These are phyloP conservation scores for Melampsora americana DNA, from an alignment of 1,284 basidiomycete species.

Conservation along the genomic window DNA sequence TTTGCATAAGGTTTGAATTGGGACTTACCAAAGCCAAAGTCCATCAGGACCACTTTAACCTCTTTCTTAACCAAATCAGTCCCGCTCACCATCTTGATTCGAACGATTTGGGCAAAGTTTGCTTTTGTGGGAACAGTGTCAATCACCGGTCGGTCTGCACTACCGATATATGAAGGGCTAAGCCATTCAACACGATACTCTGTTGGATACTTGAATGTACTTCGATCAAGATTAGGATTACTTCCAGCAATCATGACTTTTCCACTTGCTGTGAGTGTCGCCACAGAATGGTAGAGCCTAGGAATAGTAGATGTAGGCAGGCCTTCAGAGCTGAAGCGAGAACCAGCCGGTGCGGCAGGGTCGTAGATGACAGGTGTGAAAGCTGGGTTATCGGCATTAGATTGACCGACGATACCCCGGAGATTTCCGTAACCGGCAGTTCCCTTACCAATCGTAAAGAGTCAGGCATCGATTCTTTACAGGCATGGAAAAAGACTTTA, in stretches of 20 bases:
- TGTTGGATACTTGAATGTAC: constrained; percentile 66
- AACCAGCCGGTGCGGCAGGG: constrained; percentile 62
- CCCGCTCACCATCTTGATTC: neutral
- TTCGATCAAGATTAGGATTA: constrained; percentile 75
- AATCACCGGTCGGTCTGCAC: constrained; percentile 16
- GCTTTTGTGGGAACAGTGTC: constrained; percentile 1
- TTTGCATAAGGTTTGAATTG: neutral
- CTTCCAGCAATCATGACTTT: constrained; percentile 68
- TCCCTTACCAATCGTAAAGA: too few species aligned
- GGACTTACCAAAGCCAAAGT: constrained; percentile 31
- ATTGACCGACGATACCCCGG: constrained; percentile 64
- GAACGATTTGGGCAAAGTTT: constrained; percentile 7
- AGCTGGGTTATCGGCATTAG: constrained; percentile 74
- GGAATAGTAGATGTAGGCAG: constrained; percentile 70
- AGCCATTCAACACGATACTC: constrained; percentile 78
- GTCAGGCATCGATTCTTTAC: neutral
- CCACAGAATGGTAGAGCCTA: constrained; percentile 68
- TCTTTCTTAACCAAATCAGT: neutral
- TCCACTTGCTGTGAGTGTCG: constrained; percentile 49
- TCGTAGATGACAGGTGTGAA: constrained; percentile 73
- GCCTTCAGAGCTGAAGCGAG: constrained; percentile 64
- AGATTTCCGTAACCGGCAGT: constrained; percentile 78
- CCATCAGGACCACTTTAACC: constrained; percentile 22
- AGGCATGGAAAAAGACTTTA: neutral
- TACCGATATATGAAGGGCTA: constrained; percentile 42